phyloP scores from a whole-genome alignment of 495 filamentous ascomycete genomes.

The Opeltia flavorubescens region DNA sequence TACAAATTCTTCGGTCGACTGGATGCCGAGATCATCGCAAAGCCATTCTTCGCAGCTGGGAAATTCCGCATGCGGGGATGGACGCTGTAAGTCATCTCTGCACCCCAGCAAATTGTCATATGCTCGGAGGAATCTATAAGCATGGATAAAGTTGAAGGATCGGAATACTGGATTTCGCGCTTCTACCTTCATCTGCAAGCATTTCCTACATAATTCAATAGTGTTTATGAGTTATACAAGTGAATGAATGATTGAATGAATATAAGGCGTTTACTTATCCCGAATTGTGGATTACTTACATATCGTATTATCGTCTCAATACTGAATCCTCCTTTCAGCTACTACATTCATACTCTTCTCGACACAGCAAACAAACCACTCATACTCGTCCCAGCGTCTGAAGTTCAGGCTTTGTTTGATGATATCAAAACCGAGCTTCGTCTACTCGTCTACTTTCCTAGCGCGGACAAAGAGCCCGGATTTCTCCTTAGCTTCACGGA shows the following conservation, averaged over 20 bases:
- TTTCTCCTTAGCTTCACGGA: slow-evolving; percentile 44
- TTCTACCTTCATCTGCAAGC: too few species aligned
- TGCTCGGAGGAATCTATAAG: too few species aligned
- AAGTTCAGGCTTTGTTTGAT: slow-evolving; percentile 44
- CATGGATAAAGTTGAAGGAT: too few species aligned
- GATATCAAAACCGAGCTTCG: slow-evolving; percentile 42
- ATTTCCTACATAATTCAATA: too few species aligned
- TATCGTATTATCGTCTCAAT: background rate
- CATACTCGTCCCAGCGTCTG: slow-evolving; percentile 46
- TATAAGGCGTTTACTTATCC: too few species aligned
- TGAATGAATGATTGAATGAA: too few species aligned
- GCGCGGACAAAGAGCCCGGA: slow-evolving; percentile 25
- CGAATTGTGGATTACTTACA: background rate
- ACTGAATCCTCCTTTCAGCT: slow-evolving; percentile 30
- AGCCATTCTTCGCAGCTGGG: slow-evolving; percentile 38
- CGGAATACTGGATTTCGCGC: too few species aligned
- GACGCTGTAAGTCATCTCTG: slow-evolving; percentile 60
- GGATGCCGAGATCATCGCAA: slow-evolving; percentile 33
- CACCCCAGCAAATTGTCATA: too few species aligned
- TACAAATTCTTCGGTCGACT: slow-evolving; percentile 39
- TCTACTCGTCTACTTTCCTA: slow-evolving; percentile 35
- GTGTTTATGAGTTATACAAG: too few species aligned
- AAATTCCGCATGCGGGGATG: slow-evolving; percentile 47
- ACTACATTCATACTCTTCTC: slow-evolving; percentile 46
- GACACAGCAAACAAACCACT: slow-evolving; percentile 31